Percentiles rank a stretch among this genome's conserved stretches.
These are phyloP conservation scores for Collybia mongolica DNA, from an alignment of 768 basidiomycete species.

Conservation along the genomic window DNA sequence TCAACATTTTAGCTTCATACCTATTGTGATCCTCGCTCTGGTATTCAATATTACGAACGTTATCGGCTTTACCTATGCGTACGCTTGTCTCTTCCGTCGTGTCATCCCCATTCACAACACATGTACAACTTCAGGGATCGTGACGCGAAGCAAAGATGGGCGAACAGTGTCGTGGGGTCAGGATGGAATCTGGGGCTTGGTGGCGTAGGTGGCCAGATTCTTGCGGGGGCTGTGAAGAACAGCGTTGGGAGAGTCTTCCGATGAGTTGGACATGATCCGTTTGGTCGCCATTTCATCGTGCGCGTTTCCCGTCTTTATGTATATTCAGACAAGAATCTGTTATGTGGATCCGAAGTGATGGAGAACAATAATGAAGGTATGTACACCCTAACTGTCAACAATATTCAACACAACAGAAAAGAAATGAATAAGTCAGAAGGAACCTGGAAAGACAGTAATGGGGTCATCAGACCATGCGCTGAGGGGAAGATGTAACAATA, in stretches of 20 bases:
- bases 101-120: conserved; percentile 7
- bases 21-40: conserved; percentile 90
- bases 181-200: conserved; percentile 75
- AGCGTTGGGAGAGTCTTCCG: conserved; percentile 79
- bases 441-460: not conserved
- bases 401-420: conserved; percentile 8
- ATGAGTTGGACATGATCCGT: conserved; percentile 19
- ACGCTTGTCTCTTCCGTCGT: conserved; percentile 25
- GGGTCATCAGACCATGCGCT: conserved; percentile 11
- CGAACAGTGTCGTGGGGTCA: conserved; percentile 60
- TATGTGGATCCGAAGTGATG: too few relatives aligned
- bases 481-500: conserved; percentile 14
- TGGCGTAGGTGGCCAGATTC: conserved; percentile 80
- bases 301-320: conserved; percentile 5
- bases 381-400: too few relatives aligned
- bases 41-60: conserved; percentile 96
- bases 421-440: not conserved
- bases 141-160: conserved; percentile 93
- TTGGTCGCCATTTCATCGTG: not conserved
- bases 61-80: conserved; percentile 97
- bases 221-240: conserved; percentile 80
- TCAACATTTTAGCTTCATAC: conserved; percentile 67
- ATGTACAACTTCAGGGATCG: conserved; percentile 56
- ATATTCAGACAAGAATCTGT: conserved; percentile 4
- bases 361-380: too few relatives aligned